These are phyloP conservation scores for Suillus placidus DNA, from an alignment of 768 basidiomycete genomes.

Conservation along the genomic window DNA sequence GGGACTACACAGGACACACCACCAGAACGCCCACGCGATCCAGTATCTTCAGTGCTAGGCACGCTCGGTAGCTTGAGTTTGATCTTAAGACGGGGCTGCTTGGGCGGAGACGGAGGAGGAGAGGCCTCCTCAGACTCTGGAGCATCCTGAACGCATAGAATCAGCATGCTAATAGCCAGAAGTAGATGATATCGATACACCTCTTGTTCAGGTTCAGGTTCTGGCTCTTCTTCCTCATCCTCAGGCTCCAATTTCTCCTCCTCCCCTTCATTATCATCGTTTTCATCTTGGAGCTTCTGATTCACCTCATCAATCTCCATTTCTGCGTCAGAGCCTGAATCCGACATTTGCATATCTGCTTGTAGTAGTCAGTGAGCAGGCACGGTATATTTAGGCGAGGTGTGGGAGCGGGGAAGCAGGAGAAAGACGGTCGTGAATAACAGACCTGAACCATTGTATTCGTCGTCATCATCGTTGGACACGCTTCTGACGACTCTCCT, in stretches of 20 bases:
- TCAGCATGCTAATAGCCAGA: conserved; percentile 25
- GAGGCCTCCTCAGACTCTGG: conserved; percentile 38
- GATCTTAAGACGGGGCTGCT: conserved; percentile 57
- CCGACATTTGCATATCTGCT: conserved; percentile 30
- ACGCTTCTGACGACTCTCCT: conserved; percentile 11
- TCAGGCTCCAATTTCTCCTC: conserved; percentile 32
- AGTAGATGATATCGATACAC: conserved; percentile 15
- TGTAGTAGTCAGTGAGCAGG: not conserved
- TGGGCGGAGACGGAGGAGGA: conserved; percentile 31
- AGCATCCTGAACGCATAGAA: conserved; percentile 25
- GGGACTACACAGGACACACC: conserved; percentile 16
- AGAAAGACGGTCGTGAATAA: not conserved
- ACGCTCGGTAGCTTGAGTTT: conserved; percentile 56
- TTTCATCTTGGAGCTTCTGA: conserved; percentile 21
- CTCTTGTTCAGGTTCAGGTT: conserved; percentile 30
- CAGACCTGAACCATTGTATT: conserved; percentile 6
- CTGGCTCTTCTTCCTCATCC: conserved; percentile 42
- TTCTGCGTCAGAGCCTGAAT: conserved; percentile 37
- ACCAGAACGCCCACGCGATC: conserved; percentile 31
- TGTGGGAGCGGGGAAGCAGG: conserved; percentile 11
- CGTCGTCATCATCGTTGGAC: conserved; percentile 19
- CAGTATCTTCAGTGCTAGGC: conserved; percentile 36
- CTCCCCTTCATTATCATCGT: conserved; percentile 21
- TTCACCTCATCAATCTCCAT: conserved; percentile 43
- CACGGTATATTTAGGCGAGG: conserved; percentile 6